Conservation (phyloP, 108 stramenopile species). For the Heterococcus sp. region DNA sequence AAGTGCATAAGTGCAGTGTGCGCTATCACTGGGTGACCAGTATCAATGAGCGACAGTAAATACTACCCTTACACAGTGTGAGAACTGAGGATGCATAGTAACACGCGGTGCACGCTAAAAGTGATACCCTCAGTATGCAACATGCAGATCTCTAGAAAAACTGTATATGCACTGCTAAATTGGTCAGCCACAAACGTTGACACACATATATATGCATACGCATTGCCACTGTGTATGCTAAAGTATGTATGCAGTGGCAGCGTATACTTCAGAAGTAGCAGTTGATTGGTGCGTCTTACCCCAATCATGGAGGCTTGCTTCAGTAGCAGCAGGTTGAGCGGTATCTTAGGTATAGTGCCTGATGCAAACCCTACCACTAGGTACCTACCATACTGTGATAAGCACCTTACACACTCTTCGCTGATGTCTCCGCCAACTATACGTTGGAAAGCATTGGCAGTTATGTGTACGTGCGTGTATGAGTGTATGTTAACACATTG, state of each 20-base stretch:
- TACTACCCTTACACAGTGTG: no score
- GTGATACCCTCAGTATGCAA: no score
- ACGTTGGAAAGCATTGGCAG: no score
- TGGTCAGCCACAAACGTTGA: background rate
- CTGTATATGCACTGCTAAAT: background rate
- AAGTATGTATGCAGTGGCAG: background rate
- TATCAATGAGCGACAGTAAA: no score
- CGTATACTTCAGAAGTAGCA: background rate
- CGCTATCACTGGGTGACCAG: no score
- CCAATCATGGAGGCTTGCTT: constrained; percentile 11
- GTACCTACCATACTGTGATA: constrained; percentile 16
- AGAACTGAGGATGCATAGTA: no score
- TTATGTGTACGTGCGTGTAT: no score
- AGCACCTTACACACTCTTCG: constrained; percentile 2
- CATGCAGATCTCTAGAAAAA: no score
- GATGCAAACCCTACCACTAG: constrained; percentile 29
- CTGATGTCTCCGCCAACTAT: background rate
- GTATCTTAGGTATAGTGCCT: constrained; percentile 20
- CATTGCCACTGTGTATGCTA: background rate
- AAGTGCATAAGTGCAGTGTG: no score
- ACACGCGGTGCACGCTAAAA: no score
- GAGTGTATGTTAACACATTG: no score
- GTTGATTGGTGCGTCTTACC: constrained; percentile 12
- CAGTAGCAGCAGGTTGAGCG: constrained; percentile 21
- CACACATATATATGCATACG: background rate